Percentiles rank a stretch among this genome's conserved stretches.
These are phyloP conservation scores for Neofusicoccum laricinum DNA, from an alignment of 2,329 filamentous ascomycete genomes.

Conservation along the genomic window DNA sequence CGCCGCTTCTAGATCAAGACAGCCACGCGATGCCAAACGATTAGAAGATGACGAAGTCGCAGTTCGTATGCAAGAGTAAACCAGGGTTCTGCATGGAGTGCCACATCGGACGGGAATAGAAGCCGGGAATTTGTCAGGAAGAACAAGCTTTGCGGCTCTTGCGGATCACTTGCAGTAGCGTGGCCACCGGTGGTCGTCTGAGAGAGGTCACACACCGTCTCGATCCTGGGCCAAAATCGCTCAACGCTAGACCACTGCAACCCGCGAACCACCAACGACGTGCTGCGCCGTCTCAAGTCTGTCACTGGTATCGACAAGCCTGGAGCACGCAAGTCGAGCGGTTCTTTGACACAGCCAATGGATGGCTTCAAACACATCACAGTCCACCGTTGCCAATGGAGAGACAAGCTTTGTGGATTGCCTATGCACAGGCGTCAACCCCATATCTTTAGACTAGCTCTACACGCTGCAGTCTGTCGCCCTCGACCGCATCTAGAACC, in stretches of 20 bases:
- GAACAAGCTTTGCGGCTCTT: constrained; percentile 2
- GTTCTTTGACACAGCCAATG: neutral
- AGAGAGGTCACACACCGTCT: neutral
- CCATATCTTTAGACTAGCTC: neutral
- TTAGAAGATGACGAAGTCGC: neutral
- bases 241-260: neutral
- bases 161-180: neutral
- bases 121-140: neutral
- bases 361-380: neutral
- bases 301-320: neutral
- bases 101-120: neutral
- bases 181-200: neutral
- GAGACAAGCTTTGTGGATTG: neutral
- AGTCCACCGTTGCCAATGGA: neutral
- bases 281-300: neutral
- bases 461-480: neutral
- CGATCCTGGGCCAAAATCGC: neutral
- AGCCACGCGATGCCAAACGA: neutral
- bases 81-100: neutral
- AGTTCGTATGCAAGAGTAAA: neutral
- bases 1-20: neutral
- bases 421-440: neutral
- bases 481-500: neutral
- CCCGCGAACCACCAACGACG: neutral
- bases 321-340: neutral